Conservation (phyloP, 1,284 basidiomycete genomes). For the Earliella scabrosa region DNA sequence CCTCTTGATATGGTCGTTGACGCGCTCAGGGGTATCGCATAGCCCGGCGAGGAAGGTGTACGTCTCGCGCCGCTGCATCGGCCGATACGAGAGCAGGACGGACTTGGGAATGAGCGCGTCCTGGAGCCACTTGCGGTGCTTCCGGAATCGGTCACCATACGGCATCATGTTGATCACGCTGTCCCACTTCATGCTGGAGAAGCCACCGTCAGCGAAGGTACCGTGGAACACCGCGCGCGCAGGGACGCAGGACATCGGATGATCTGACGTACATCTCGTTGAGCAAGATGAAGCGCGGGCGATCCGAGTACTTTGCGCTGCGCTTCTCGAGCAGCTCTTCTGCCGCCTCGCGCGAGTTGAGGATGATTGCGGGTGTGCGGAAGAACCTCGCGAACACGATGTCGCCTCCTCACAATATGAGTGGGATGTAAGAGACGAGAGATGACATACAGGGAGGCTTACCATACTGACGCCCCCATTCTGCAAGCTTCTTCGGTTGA, state of each 20-base stretch:
- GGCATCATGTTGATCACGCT: slow-evolving; percentile 29
- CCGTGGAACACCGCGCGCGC: too few species aligned
- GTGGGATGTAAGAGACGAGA: background rate
- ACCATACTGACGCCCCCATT: slow-evolving; percentile 30
- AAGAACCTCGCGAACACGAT: slow-evolving; percentile 41
- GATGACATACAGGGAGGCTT: background rate
- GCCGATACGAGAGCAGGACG: slow-evolving; percentile 24
- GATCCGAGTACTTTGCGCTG: slow-evolving; percentile 42
- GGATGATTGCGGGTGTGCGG: slow-evolving; percentile 39
- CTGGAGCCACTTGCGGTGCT: slow-evolving; percentile 36
- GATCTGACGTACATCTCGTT: slow-evolving; percentile 32
- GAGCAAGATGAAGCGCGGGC: slow-evolving; percentile 36
- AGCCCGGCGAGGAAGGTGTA: slow-evolving; percentile 28
- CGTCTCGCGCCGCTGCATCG: slow-evolving; percentile 31
- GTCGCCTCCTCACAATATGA: slow-evolving; percentile 34
- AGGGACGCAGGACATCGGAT: too few species aligned
- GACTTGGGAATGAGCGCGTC: slow-evolving; percentile 29
- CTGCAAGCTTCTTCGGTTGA: slow-evolving; percentile 24
- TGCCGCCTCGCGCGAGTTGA: slow-evolving; percentile 40
- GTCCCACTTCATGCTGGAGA: slow-evolving; percentile 29
- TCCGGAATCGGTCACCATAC: slow-evolving; percentile 36
- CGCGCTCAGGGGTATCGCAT: slow-evolving; percentile 27
- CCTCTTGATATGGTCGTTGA: slow-evolving; percentile 31
- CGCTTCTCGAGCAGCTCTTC: slow-evolving; percentile 45
- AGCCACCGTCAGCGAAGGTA: too few species aligned